Evolutionary conservation across 179 eudicot species (phyloP), one percentile per base, ranked within the genome.

Genomic region (Sideroxylon spinosum): DNA sequence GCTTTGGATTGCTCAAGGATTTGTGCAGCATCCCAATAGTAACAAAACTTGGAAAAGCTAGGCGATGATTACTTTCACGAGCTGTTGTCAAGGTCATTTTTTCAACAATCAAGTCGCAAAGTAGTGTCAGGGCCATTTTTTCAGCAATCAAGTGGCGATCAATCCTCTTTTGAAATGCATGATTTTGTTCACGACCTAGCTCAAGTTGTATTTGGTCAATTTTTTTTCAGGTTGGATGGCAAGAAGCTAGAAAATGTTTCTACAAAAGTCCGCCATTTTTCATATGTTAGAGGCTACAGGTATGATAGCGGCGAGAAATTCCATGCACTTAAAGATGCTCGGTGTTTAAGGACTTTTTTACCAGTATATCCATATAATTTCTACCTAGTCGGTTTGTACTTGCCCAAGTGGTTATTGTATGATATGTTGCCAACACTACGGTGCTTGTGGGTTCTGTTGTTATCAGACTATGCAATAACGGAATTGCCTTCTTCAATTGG

Each of bases 121-220:
- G 52, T 0, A 49, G 9, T 5, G 8, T 49, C 52, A 10, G n/a
- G n/a, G n/a, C n/a, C n/a, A n/a, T n/a, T n/a, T n/a, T n/a, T n/a
- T n/a, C n/a, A n/a, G n/a, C n/a, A n/a, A n/a, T n/a, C 44, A 37
- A 37, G 32, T 19, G 20, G 11, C 7, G 48, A 66, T 16, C 29
- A 66, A 16, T 13, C 66, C 56, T 32, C n/a, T 17, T 85, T 67
- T 50, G 68, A 66, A 26, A 83, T 86, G 86, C 86, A 86, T n/a
- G 75, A 46, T 28, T 62, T 84, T 1, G 46, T 78, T 10, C 76
- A 73, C 82, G 89, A 82, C 16, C 66, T 86, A 37, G 87, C 87
- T 49, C 50, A 50, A 53, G 19, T 10, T 50, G 44, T 76, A 0
- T 49, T 26, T 66, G 62, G 72, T 65, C 25, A 65, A 17, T 76